Evolutionary conservation across 768 basidiomycete species (phyloP).

Genomic region (Lentinula boryana): DNA sequence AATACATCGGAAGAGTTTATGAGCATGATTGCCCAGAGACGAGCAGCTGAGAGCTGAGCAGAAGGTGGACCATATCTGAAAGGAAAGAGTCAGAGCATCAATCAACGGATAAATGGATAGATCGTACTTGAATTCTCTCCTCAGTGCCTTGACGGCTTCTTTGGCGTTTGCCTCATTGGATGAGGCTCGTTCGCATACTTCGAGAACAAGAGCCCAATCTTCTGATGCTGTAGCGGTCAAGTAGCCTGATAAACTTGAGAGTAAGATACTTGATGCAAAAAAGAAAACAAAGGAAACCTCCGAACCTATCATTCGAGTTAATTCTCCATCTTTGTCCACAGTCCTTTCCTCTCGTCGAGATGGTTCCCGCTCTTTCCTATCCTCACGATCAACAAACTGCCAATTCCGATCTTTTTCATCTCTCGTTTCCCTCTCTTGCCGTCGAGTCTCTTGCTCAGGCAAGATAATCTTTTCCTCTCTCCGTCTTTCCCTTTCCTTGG

Average conservation of each 20-base stretch:
- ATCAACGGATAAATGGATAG: background rate
- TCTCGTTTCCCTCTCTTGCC: conserved; percentile 28
- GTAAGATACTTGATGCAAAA: background rate
- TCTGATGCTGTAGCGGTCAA: conserved; percentile 75
- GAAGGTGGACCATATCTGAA: conserved; percentile 67
- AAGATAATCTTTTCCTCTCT: conserved; percentile 13
- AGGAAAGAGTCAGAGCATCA: background rate
- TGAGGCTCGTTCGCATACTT: conserved; percentile 82
- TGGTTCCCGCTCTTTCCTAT: conserved; percentile 19
- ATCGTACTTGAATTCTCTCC: conserved; percentile 77
- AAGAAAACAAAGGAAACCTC: background rate
- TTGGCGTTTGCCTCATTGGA: conserved; percentile 67
- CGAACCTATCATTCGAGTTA: conserved; percentile 70
- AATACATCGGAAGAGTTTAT: conserved; percentile 73
- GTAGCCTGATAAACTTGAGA: conserved; percentile 39
- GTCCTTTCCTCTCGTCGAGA: conserved; percentile 22
- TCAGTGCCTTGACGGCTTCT: conserved; percentile 76
- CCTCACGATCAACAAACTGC: conserved; percentile 7
- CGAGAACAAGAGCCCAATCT: conserved; percentile 76
- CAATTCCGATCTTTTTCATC: conserved; percentile 29
- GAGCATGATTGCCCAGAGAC: conserved; percentile 88
- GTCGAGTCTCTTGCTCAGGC: conserved; percentile 23
- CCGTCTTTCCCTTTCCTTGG: conserved; percentile 17
- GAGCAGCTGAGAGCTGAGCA: conserved; percentile 70
- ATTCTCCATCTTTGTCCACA: conserved; percentile 44